These are phyloP conservation scores for Rhodamnia rubescens DNA, from an alignment of 345 rosid genomes.

Conservation along the genomic window DNA sequence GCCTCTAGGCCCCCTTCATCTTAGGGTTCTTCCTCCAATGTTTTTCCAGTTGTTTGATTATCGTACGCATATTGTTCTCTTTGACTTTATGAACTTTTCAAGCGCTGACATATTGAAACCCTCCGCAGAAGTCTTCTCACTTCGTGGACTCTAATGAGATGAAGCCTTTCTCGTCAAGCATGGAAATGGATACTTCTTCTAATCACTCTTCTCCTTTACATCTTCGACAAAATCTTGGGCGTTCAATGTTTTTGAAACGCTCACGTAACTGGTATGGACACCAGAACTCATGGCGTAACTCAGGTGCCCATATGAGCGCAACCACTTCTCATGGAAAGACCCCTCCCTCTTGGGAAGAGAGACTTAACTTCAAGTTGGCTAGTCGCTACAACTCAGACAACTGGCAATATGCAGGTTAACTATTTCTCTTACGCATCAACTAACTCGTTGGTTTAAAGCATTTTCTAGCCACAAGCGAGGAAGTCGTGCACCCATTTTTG, in stretches of 20 bases:
- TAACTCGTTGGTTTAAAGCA: neutral
- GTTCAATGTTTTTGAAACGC: constrained; percentile 44
- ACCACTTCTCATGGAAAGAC: constrained; percentile 38
- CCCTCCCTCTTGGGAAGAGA: constrained; percentile 17
- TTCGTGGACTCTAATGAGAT: constrained; percentile 15
- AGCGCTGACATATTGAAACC: neutral
- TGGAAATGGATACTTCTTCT: constrained; percentile 16
- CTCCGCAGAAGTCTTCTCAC: constrained; percentile 23
- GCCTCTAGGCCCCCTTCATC: neutral
- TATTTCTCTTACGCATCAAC: neutral
- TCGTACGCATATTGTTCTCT: neutral
- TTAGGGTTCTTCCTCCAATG: neutral
- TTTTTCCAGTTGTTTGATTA: neutral
- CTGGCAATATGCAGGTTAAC: constrained; percentile 22
- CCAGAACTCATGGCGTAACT: constrained; percentile 39
- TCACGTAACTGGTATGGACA: constrained; percentile 44
- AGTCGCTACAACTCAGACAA: constrained; percentile 14
- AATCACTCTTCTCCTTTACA: constrained; percentile 26
- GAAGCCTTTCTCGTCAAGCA: constrained; percentile 16
- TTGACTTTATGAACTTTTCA: neutral
- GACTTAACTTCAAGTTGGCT: constrained; percentile 26
- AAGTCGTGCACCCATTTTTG: neutral
- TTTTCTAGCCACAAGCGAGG: neutral
- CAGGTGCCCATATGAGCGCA: constrained; percentile 24
- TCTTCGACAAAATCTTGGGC: constrained; percentile 28